Conservation (phyloP, 768 basidiomycete species). For the Pholiota molesta region DNA sequence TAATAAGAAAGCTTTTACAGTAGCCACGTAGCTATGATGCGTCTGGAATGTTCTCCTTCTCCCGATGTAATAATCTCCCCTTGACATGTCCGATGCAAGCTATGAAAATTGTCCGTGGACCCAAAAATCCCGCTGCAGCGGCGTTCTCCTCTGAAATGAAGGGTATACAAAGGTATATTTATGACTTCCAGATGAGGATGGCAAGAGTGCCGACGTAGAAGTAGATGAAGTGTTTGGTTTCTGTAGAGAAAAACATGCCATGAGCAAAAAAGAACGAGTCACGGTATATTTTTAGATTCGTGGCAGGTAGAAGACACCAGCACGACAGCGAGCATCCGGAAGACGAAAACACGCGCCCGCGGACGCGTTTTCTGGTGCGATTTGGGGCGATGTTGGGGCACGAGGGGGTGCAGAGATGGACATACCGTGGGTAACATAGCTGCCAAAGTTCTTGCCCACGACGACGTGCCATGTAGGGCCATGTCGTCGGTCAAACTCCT, state of each 20-base stretch:
- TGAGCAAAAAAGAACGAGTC: constrained; percentile 4
- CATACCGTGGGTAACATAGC: constrained; percentile 96
- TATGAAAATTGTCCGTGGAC: constrained; percentile 12
- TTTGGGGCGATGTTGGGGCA: neutral
- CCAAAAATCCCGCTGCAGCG: constrained; percentile 3
- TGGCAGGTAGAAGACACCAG: constrained; percentile 13
- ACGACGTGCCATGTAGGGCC: constrained; percentile 99
- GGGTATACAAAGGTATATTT: constrained; percentile 25
- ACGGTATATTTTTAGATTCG: constrained; percentile 15
- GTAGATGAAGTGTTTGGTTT: constrained; percentile 99
- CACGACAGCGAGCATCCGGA: neutral
- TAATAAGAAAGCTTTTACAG: constrained; percentile 27
- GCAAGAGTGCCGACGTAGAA: constrained; percentile 94
- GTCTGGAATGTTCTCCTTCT: constrained; percentile 4
- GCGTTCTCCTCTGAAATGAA: constrained; percentile 2
- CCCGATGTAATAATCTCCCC: constrained; percentile 4
- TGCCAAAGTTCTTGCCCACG: constrained; percentile 98
- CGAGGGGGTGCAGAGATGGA: constrained; percentile 8
- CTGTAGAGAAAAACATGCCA: constrained; percentile 40
- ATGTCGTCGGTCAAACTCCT: constrained; percentile 92
- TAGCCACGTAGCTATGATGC: constrained; percentile 18
- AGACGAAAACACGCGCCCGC: constrained; percentile 26
- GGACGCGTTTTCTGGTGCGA: constrained; percentile 19
- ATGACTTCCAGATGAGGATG: constrained; percentile 95
- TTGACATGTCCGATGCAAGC: neutral